Evolutionary conservation across 495 filamentous ascomycete genomes (phyloP).

Genomic region (Xylaria acuta): DNA sequence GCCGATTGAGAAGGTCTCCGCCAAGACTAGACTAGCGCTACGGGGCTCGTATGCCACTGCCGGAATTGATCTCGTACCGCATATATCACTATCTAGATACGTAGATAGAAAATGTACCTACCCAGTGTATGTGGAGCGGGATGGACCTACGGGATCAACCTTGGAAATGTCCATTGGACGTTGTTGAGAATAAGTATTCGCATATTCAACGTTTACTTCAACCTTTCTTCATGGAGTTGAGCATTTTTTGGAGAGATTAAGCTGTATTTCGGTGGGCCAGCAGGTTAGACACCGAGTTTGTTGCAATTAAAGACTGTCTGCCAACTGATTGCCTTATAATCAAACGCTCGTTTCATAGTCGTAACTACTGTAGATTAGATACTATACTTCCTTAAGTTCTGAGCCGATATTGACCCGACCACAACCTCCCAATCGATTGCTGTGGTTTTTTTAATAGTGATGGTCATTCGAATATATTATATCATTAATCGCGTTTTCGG

Average conservation of each 20-base stretch:
- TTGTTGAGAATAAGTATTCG: not conserved
- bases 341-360: not conserved
- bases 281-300: not conserved
- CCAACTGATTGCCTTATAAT: not conserved
- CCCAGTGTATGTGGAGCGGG: not conserved
- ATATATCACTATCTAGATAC: not conserved
- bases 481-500: not conserved
- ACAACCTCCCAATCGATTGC: not conserved
- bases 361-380: not conserved
- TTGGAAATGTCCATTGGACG: not conserved
- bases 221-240: not conserved
- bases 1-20: not conserved
- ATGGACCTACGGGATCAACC: not conserved
- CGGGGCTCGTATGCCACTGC: not conserved
- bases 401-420: not conserved
- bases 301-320: not conserved
- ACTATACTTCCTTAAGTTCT: too few relatives aligned
- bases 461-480: not conserved
- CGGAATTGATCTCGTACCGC: not conserved
- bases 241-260: not conserved
- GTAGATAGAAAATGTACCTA: not conserved
- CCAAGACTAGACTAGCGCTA: conserved; percentile 3
- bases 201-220: not conserved
- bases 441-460: not conserved
- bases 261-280: not conserved